Conservation (phyloP, 805 yeast genomes). For the Candida ulmi region DNA sequence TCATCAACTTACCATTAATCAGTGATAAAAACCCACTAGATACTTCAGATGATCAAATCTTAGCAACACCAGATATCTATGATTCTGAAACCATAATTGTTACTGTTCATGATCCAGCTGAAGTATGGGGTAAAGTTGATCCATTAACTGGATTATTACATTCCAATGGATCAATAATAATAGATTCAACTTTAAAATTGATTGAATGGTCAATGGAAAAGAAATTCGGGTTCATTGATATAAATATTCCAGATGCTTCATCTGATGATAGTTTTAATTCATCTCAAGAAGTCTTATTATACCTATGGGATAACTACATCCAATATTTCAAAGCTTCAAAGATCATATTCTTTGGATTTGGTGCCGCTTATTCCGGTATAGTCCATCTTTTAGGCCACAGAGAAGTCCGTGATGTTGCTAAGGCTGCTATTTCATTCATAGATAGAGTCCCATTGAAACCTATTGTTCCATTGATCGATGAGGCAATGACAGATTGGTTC, state of each 20-base stretch:
- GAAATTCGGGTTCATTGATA: conserved; percentile 76
- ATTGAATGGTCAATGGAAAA: conserved; percentile 59
- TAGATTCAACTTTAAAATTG: conserved; percentile 67
- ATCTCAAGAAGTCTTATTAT: conserved; percentile 71
- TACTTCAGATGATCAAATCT: conserved; percentile 52
- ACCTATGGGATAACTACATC: conserved; percentile 88
- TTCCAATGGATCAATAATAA: conserved; percentile 62
- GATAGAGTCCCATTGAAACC: conserved; percentile 69
- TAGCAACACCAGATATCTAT: conserved; percentile 68
- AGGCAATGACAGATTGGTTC: conserved; percentile 87
- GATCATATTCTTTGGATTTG: conserved; percentile 78
- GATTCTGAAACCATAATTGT: conserved; percentile 60
- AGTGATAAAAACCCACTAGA: conserved; percentile 35
- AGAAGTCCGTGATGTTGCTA: conserved; percentile 55
- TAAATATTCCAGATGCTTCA: conserved; percentile 61
- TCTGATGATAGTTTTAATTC: conserved; percentile 47
- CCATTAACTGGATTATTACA: conserved; percentile 76
- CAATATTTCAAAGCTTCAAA: conserved; percentile 68
- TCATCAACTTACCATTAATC: conserved; percentile 64
- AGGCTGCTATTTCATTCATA: conserved; percentile 65
- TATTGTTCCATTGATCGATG: conserved; percentile 83
- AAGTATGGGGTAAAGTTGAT: conserved; percentile 83
- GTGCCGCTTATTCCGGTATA: conserved; percentile 82
- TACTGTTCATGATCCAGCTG: conserved; percentile 85
- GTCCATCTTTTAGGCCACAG: conserved; percentile 87